Conservation (phyloP, 768 basidiomycete species). For the Clitopilus hobsonii region DNA sequence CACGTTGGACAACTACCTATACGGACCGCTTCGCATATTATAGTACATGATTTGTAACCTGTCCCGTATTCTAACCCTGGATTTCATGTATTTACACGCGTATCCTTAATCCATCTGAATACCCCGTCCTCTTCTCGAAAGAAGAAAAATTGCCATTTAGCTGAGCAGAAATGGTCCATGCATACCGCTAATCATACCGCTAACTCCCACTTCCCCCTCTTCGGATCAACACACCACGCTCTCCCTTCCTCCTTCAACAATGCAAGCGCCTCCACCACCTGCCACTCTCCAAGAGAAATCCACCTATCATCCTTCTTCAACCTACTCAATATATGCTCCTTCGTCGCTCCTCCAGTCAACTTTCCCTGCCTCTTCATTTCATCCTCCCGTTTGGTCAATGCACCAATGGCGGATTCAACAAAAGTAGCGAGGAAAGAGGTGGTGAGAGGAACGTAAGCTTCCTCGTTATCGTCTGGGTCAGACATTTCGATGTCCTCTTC, state of each 20-base stretch:
- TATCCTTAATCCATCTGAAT: too few species aligned
- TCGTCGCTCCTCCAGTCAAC: constrained; percentile 24
- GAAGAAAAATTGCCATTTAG: too few species aligned
- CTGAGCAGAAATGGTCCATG: too few species aligned
- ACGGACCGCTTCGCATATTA: too few species aligned
- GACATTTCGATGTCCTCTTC: constrained; percentile 47
- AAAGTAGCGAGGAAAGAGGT: constrained; percentile 40
- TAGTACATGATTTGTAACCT: too few species aligned
- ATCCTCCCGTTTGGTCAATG: background rate
- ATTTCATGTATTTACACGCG: too few species aligned
- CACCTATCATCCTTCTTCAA: constrained; percentile 60
- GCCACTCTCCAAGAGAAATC: constrained; percentile 61
- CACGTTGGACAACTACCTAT: too few species aligned
- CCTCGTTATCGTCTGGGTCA: constrained; percentile 58
- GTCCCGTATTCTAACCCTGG: too few species aligned
- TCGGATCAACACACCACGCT: constrained; percentile 28
- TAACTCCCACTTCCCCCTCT: constrained; percentile 33
- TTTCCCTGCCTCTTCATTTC: constrained; percentile 30
- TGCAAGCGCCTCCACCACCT: constrained; percentile 55
- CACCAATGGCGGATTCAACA: constrained; percentile 26
- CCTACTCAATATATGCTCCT: constrained; percentile 40
- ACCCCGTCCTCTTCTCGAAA: too few species aligned
- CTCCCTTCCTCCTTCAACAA: constrained; percentile 34
- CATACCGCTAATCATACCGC: constrained; percentile 20
- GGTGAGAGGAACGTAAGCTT: constrained; percentile 63